phyloP scores from a whole-genome alignment of 1,284 basidiomycete species.

The Hymenochaete sp. region DNA sequence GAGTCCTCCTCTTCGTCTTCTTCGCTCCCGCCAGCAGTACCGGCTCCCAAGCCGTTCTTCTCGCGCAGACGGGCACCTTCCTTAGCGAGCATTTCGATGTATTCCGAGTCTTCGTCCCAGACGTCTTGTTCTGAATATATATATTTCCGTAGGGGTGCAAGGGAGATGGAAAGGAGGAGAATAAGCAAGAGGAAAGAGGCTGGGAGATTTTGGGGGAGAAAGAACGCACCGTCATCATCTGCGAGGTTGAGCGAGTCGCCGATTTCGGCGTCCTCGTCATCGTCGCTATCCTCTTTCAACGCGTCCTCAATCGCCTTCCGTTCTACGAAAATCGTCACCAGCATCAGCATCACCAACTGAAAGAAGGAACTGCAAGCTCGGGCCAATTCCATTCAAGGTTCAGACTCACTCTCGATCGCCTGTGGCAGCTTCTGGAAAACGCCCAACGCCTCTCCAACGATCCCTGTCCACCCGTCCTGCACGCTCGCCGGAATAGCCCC shows the following conservation, averaged over 20 bases:
- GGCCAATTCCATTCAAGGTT: not conserved
- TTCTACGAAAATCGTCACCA: constrained; percentile 30
- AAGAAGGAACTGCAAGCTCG: not conserved
- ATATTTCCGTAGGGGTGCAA: constrained; percentile 14
- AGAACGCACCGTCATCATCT: constrained; percentile 54
- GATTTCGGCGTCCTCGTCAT: constrained; percentile 55
- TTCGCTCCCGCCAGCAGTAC: constrained; percentile 33
- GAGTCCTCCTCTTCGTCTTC: constrained; percentile 44
- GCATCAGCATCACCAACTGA: constrained; percentile 11
- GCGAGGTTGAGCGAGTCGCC: constrained; percentile 51
- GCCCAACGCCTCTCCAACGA: constrained; percentile 59
- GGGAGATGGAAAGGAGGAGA: too few species aligned
- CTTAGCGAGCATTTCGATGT: constrained; percentile 71
- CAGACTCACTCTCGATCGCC: constrained; percentile 52
- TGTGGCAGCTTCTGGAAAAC: constrained; percentile 70
- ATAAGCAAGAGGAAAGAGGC: not conserved
- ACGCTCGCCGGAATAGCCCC: constrained; percentile 47
- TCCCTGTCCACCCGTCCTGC: constrained; percentile 63
- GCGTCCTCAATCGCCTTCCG: constrained; percentile 59
- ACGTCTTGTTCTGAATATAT: constrained; percentile 30
- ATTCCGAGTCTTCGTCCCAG: constrained; percentile 78
- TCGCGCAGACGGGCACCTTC: constrained; percentile 67
- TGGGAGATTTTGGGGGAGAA: not conserved
- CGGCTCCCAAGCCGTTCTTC: constrained; percentile 41
- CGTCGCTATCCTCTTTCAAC: constrained; percentile 47